Evolutionary conservation across 768 basidiomycete genomes (phyloP).

Genomic region (Rhizopogon vulgaris): DNA sequence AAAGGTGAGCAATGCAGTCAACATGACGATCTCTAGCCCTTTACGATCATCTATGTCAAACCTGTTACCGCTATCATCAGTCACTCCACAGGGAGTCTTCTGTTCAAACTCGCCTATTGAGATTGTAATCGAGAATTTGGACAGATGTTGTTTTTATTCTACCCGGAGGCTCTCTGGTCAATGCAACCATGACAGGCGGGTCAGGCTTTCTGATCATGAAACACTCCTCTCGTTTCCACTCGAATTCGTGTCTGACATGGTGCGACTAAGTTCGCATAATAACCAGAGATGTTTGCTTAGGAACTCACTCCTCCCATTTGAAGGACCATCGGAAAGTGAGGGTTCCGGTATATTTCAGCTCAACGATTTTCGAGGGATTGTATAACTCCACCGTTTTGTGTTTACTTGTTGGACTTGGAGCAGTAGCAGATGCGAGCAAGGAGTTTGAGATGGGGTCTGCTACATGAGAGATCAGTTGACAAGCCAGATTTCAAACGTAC

Average conservation of each 20-base stretch:
- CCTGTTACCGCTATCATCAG: constrained; percentile 29
- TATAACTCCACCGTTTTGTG: constrained; percentile 68
- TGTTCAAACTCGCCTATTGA: constrained; percentile 49
- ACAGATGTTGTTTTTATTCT: constrained; percentile 57
- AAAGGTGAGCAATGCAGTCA: constrained; percentile 73
- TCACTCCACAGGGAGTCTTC: background rate
- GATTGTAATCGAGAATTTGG: constrained; percentile 81
- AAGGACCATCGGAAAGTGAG: constrained; percentile 74
- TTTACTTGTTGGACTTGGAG: constrained; percentile 62
- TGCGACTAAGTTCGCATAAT: background rate
- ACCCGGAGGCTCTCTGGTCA: constrained; percentile 71
- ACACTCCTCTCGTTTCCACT: constrained; percentile 83
- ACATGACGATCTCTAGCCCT: constrained; percentile 76
- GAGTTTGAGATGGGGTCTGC: constrained; percentile 70
- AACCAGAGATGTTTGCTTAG: background rate
- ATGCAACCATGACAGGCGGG: constrained; percentile 77
- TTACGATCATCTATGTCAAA: constrained; percentile 85
- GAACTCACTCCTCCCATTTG: constrained; percentile 74
- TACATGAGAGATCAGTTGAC: background rate
- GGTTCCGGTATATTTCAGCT: constrained; percentile 69
- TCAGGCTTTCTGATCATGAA: constrained; percentile 82
- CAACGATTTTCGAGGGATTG: constrained; percentile 66
- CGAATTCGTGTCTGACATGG: constrained; percentile 62
- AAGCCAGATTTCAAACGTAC: constrained; percentile 9
- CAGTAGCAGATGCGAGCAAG: constrained; percentile 60